Evolutionary conservation across 2,329 filamentous ascomycete genomes (phyloP), one percentile per base, ranked within the genome.

Genomic region (Colletotrichum costaricense): DNA sequence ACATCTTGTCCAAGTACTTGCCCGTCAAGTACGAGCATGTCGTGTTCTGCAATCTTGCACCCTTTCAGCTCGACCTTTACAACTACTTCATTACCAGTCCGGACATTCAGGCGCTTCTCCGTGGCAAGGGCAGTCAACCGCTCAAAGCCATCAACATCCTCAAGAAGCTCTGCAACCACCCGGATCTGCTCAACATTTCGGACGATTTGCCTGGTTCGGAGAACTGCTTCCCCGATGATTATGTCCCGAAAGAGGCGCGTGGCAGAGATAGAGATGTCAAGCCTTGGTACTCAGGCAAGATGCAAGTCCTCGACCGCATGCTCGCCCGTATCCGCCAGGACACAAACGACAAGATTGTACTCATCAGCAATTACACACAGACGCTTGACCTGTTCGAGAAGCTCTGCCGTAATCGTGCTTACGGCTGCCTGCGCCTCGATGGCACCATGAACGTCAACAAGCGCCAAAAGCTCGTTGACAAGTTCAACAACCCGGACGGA

Each of bases 11-110:
- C 64, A 99, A 99, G 82, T 99, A 99, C 80, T 85, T 99, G 72
- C 97, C 97, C 0, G 92, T 98, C 86, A 99, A 99, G 86, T 99
- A 99, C 83, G 97, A 99, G 83, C 97, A 99, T 81, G 97, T 99
- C 35, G 97, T 99, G 1, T 99, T 99, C 84, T 99, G 97, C 88
- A 96, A 96, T 78, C 88, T 98, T 58, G 93, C 97, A 19, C 94
- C 94, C 0, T 98, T 99, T 84, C 97, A 99, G 82, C 89, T 95
- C 67, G 94, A 94, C 76, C 86, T 99, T 1, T 99, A 99, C 87
- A 98, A 98, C 79, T 94, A 98, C 82, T 99, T 99, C 82, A 95
- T 99, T 82, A 94, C 93, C 63, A 98, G 95, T 73, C 96, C 97
- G 0, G 94, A 97, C 74, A 98, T 99, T 79, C 95, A 97, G 81